A percentile compares a stretch with the other conserved stretches of the same genome.
Conservation (phyloP, 208 protist genomes). For the Zelonia costaricensis region DNA sequence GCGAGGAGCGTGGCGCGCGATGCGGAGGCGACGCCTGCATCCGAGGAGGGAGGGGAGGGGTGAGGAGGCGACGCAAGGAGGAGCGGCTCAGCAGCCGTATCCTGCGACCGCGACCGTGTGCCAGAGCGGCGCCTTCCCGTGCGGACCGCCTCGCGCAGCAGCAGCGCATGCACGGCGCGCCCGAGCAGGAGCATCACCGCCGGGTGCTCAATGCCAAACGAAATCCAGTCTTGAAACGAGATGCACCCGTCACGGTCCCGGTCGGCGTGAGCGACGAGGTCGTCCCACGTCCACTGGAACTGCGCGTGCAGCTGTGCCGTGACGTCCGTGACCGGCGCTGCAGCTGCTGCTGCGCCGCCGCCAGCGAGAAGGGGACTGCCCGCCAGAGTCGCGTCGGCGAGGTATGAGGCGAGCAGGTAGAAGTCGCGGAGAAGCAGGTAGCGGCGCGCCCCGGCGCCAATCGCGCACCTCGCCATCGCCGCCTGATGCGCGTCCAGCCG, state of each 20-base stretch:
- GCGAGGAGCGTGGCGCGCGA: no score
- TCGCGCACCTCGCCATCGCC: not conserved
- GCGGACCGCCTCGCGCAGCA: not conserved
- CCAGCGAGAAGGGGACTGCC: conserved; percentile 1
- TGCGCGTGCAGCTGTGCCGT: conserved; percentile 7
- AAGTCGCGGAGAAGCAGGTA: conserved; percentile 56
- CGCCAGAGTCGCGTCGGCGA: not conserved
- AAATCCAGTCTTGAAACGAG: conserved; percentile 53
- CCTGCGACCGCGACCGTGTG: not conserved
- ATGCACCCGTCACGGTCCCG: conserved; percentile 49
- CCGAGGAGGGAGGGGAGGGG: no score
- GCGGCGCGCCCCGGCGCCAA: conserved; percentile 19
- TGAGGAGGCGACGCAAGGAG: not conserved
- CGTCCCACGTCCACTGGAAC: conserved; percentile 23
- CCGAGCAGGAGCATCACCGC: conserved; percentile 39
- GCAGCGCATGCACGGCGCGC: conserved; percentile 14
- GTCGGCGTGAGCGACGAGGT: conserved; percentile 51
- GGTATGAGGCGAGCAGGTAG: conserved; percentile 24
- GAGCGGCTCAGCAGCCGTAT: not conserved
- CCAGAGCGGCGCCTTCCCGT: not conserved
- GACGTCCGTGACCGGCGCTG: not conserved
- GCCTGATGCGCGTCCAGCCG: conserved; percentile 19
- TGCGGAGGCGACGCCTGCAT: no score
- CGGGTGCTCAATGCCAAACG: conserved; percentile 45
- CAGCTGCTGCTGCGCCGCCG: conserved; percentile 3